These are phyloP conservation scores for Yamadazyma kanchanaburiensis DNA, from an alignment of 1,139 yeast genomes.

Conservation along the genomic window DNA sequence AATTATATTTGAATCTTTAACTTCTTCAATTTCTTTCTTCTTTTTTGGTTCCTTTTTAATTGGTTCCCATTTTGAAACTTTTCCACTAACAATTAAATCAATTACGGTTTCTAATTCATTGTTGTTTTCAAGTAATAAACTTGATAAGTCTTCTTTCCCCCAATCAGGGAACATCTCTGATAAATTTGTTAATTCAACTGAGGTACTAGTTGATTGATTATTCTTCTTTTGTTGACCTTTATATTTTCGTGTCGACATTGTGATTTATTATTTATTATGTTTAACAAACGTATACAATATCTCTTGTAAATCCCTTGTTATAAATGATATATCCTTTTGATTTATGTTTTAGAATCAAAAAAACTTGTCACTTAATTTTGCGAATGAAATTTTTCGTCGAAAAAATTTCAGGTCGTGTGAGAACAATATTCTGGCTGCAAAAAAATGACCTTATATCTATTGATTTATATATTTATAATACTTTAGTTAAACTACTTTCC, in stretches of 20 bases:
- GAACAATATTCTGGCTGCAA: conserved; percentile 4
- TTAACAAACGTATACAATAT: too few species aligned
- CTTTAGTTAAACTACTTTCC: conserved; percentile 8
- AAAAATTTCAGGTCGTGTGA: conserved; percentile 5
- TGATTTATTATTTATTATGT: conserved; percentile 1
- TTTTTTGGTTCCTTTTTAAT: conserved; percentile 48
- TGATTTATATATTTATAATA: conserved; percentile 3
- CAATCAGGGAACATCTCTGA: conserved; percentile 93
- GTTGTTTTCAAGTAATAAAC: conserved; percentile 68
- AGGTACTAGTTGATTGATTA: conserved; percentile 14
- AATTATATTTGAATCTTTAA: conserved; percentile 3
- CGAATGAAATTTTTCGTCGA: conserved; percentile 10
- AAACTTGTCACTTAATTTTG: conserved; percentile 7
- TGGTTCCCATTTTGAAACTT: conserved; percentile 59
- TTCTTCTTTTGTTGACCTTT: conserved; percentile 45
- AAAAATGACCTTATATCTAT: too few species aligned
- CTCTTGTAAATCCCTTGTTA: too few species aligned
- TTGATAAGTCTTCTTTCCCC: conserved; percentile 79
- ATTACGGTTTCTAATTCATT: conserved; percentile 77
- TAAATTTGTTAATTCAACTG: conserved; percentile 51
- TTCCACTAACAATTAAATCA: conserved; percentile 84
- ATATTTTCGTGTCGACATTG: conserved; percentile 41
- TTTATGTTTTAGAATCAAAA: too few species aligned
- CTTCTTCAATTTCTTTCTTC: conserved; percentile 29
- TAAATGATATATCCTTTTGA: too few species aligned